phyloP scores from a whole-genome alignment of 2,329 filamentous ascomycete species.

The Fusarium nanum region DNA sequence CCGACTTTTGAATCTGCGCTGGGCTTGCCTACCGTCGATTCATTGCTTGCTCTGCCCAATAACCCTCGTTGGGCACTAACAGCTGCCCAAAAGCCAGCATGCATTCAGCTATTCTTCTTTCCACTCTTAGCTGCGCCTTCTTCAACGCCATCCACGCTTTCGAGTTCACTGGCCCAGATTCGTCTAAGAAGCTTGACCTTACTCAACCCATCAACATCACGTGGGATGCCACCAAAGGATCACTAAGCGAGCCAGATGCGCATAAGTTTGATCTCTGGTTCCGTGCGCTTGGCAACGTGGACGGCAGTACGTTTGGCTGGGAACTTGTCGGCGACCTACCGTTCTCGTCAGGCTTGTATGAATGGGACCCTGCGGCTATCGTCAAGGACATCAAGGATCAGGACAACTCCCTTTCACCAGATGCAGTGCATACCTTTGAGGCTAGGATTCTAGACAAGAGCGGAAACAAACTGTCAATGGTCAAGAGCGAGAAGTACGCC shows the following conservation, averaged over 20 bases:
- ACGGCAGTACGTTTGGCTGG: background rate
- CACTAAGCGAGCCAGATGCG: background rate
- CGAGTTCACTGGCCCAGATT: constrained; percentile 2
- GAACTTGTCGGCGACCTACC: background rate
- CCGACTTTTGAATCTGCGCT: too few species aligned
- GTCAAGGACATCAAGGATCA: background rate
- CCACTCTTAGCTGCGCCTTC: background rate
- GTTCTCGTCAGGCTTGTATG: background rate
- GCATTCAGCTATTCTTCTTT: background rate
- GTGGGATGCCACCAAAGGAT: background rate
- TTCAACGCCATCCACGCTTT: background rate
- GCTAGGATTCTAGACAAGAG: background rate
- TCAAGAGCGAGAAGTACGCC: background rate
- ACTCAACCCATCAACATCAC: background rate
- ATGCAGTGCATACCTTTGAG: background rate
- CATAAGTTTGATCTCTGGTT: background rate
- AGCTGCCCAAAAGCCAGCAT: background rate
- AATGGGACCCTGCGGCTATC: background rate
- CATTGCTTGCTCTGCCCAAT: too few species aligned
- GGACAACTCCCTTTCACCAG: background rate
- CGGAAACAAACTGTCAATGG: background rate
- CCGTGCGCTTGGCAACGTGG: background rate
- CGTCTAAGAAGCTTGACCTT: background rate
- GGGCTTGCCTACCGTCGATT: too few species aligned
- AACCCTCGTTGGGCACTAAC: too few species aligned